Percentiles rank a stretch among this genome's conserved stretches.
Conservation (phyloP, 768 basidiomycete genomes). For the Hydnomerulius pinastri region DNA sequence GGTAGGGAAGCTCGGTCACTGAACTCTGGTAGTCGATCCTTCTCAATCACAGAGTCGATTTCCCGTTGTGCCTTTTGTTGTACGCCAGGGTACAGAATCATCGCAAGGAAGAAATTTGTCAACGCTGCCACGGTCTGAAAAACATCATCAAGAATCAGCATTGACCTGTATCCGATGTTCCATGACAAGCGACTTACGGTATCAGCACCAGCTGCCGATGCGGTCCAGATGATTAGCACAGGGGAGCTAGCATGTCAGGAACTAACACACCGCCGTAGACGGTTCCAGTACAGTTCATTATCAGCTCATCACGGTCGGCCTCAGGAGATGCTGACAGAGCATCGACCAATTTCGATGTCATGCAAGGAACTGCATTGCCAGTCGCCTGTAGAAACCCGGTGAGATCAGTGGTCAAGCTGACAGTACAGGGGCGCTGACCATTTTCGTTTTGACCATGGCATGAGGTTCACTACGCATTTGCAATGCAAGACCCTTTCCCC, state of each 20-base stretch:
- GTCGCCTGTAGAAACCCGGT: conserved; percentile 23
- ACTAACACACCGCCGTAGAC: conserved; percentile 6
- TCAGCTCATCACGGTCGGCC: not conserved
- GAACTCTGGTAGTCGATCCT: conserved; percentile 5
- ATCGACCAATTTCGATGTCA: conserved; percentile 28
- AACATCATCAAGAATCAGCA: not conserved
- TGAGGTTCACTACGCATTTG: conserved; percentile 8
- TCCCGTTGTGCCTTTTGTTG: conserved; percentile 10
- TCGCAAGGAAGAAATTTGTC: conserved; percentile 13
- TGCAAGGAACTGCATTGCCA: conserved; percentile 36
- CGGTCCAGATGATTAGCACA: not conserved
- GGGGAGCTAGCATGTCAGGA: not conserved
- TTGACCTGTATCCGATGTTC: too few relatives aligned
- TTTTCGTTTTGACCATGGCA: not conserved
- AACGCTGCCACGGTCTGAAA: conserved; percentile 8
- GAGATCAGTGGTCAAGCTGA: not conserved
- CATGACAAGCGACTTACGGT: not conserved
- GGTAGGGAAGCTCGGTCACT: conserved; percentile 4
- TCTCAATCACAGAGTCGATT: conserved; percentile 8
- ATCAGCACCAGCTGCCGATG: conserved; percentile 1
- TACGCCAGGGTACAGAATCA: conserved; percentile 15
- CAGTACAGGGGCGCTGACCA: not conserved
- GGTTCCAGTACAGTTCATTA: conserved; percentile 2
- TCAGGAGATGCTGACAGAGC: not conserved
- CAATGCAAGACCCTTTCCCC: conserved; percentile 34